Percentiles rank a stretch among this genome's conserved stretches.
Evolutionary conservation across 495 filamentous ascomycete species (phyloP).

Genomic region (Trichoderma asperelloides): DNA sequence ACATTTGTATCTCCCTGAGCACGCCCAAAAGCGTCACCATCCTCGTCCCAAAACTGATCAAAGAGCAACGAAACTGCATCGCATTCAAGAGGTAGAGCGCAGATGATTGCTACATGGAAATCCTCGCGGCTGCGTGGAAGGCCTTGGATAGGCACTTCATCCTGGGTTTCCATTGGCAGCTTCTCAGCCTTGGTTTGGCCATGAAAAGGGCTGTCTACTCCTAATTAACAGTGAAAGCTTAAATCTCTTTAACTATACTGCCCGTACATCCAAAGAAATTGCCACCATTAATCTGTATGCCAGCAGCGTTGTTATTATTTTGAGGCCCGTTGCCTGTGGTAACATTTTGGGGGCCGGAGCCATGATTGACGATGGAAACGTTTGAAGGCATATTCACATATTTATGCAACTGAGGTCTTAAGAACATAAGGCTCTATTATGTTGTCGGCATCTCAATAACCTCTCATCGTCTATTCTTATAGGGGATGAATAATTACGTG

Average conservation of each 20-base stretch:
- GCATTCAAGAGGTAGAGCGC: conserved; percentile 22
- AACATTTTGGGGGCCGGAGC: neutral
- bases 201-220: neutral
- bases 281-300: neutral
- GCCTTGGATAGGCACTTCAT: neutral
- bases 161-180: neutral
- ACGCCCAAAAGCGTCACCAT: conserved; percentile 18
- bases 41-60: conserved; percentile 23
- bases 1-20: conserved; percentile 21
- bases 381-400: neutral
- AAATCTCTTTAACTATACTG: neutral
- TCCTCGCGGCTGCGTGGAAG: conserved; percentile 13
- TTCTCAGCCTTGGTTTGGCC: neutral
- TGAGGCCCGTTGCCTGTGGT: neutral
- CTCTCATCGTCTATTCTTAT: too few relatives aligned
- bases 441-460: too few relatives aligned
- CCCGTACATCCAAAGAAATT: neutral
- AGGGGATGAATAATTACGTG: too few relatives aligned
- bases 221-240: neutral
- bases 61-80: conserved; percentile 24
- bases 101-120: conserved; percentile 23
- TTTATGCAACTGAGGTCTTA: too few relatives aligned
- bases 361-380: neutral
- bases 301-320: neutral
- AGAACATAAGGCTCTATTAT: too few relatives aligned